Conservation (phyloP, 2,329 filamentous ascomycete genomes). For the Aspergillus caelatus region DNA sequence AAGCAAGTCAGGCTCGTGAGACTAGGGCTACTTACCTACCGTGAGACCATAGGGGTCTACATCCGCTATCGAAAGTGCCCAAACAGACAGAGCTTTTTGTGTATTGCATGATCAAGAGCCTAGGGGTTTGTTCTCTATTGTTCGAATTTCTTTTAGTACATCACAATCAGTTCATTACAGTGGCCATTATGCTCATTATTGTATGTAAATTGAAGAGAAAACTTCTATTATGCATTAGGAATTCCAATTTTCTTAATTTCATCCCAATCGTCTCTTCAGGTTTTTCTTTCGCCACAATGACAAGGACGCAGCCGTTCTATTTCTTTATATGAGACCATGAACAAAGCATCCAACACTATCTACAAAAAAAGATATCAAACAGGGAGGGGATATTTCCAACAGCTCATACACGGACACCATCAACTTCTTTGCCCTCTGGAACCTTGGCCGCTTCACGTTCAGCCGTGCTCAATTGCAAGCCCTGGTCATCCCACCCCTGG, state of each 20-base stretch:
- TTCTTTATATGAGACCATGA: background rate
- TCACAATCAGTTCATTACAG: background rate
- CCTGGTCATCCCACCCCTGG: conserved; percentile 48
- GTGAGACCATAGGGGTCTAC: background rate
- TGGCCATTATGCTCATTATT: background rate
- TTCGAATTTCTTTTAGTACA: background rate
- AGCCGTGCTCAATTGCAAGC: conserved; percentile 40
- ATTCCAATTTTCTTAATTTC: too few species aligned
- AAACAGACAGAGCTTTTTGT: background rate
- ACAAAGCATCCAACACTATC: background rate
- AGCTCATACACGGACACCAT: conserved; percentile 29
- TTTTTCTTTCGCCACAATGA: background rate
- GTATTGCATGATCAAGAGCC: background rate
- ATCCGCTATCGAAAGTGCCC: background rate
- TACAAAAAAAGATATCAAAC: background rate
- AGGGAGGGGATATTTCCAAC: background rate
- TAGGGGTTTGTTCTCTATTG: background rate
- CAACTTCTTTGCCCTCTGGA: conserved; percentile 34
- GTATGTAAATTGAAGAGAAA: background rate
- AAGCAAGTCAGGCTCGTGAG: background rate
- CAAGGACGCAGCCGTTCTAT: background rate
- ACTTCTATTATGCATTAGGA: background rate
- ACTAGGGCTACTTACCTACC: background rate
- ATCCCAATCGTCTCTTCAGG: background rate
- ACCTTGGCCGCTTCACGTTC: conserved; percentile 40